Percentiles rank a stretch among this genome's conserved stretches.
Conservation (phyloP, 148 eudicot species). For the Cornus controversa region DNA sequence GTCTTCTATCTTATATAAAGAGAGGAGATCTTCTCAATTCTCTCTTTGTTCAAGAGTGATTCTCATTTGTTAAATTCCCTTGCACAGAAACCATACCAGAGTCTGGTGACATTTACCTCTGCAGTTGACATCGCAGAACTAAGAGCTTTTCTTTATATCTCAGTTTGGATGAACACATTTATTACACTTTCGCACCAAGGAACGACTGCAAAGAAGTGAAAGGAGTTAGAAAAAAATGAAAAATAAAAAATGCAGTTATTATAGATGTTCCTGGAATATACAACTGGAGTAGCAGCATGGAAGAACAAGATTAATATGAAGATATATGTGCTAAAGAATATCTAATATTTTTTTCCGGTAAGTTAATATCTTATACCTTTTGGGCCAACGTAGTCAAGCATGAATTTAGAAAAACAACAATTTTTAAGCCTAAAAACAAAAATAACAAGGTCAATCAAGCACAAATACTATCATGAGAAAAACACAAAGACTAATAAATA, state of each 20-base stretch:
- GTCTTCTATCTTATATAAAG: slow-evolving; percentile 8
- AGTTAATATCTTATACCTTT: too few species aligned
- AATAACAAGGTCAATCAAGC: too few species aligned
- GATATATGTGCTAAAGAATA: neutral
- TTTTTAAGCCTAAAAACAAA: too few species aligned
- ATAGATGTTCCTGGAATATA: too few species aligned
- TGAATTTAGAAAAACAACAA: too few species aligned
- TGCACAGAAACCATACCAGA: neutral
- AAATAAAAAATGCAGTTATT: neutral
- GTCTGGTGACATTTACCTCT: neutral
- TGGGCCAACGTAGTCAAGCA: too few species aligned
- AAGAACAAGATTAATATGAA: neutral
- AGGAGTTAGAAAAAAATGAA: neutral
- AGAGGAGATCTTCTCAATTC: slow-evolving; percentile 6
- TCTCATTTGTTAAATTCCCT: neutral
- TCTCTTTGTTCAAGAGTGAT: slow-evolving; percentile 6
- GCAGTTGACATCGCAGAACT: neutral
- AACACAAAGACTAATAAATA: too few species aligned
- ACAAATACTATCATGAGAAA: too few species aligned
- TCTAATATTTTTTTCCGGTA: too few species aligned
- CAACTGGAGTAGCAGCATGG: neutral
- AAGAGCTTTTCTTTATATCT: slow-evolving; percentile 2
- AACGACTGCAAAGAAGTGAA: slow-evolving; percentile 18
- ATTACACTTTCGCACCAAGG: slow-evolving; percentile 6
- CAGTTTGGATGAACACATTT: neutral